These are phyloP conservation scores for Geranium rotundifolium DNA, from an alignment of 345 rosid species.

Conservation along the genomic window DNA sequence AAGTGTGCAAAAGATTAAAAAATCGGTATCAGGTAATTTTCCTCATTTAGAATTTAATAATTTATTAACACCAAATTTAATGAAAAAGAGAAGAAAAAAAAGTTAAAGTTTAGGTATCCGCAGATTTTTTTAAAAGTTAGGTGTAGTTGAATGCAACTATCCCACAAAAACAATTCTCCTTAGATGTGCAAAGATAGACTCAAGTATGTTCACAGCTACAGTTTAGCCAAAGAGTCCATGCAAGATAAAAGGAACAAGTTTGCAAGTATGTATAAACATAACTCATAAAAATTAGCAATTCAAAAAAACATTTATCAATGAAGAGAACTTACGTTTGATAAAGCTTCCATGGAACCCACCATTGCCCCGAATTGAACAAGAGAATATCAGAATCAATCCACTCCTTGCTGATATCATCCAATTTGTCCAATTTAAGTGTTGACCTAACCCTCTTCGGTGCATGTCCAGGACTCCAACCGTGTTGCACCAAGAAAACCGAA, in stretches of 20 bases:
- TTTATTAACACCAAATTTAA: too few species aligned
- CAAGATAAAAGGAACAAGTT: background rate
- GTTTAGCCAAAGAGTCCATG: too few species aligned
- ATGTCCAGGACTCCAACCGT: constrained; percentile 51
- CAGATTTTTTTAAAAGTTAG: too few species aligned
- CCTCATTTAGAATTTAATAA: too few species aligned
- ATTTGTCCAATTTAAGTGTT: constrained; percentile 49
- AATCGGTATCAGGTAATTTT: too few species aligned
- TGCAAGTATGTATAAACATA: background rate
- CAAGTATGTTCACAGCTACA: too few species aligned
- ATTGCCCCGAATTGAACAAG: constrained; percentile 80
- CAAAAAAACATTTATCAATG: background rate
- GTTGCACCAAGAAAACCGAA: constrained; percentile 84
- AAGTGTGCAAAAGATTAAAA: too few species aligned
- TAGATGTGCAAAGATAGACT: too few species aligned
- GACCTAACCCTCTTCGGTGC: constrained; percentile 77
- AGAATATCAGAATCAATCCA: constrained; percentile 76
- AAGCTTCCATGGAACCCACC: constrained; percentile 99
- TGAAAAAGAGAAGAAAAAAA: too few species aligned
- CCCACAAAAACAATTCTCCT: too few species aligned
- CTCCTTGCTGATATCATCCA: constrained; percentile 60
- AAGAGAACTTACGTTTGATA: constrained; percentile 57
- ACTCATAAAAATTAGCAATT: background rate
- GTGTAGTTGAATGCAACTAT: too few species aligned
- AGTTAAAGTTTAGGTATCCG: too few species aligned